These are phyloP conservation scores for Xylaria sp. DNA, from an alignment of 2,329 filamentous ascomycete species.

Conservation along the genomic window DNA sequence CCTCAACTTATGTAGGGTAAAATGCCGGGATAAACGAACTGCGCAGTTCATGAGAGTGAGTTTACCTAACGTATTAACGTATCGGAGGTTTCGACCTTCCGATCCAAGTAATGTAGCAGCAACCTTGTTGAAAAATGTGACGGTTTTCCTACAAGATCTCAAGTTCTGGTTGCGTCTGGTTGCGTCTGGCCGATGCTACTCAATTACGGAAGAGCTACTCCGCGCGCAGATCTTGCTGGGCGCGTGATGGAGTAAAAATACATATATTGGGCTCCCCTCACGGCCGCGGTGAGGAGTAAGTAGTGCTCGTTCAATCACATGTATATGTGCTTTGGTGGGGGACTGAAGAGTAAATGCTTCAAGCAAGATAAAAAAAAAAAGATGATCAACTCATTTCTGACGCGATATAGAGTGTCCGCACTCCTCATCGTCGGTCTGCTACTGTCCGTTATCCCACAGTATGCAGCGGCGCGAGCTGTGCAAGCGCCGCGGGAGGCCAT, in stretches of 20 bases:
- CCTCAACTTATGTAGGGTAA: constrained; percentile 17
- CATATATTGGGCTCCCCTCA: constrained; percentile 13
- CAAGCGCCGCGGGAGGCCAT: not conserved
- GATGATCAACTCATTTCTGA: constrained; percentile 13
- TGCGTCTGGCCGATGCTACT: not conserved
- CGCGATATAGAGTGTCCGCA: constrained; percentile 7
- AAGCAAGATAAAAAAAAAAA: constrained; percentile 12
- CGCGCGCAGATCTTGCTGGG: not conserved
- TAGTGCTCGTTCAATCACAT: not conserved
- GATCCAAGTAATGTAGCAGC: not conserved
- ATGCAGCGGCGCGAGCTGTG: constrained; percentile 14
- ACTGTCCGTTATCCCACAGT: constrained; percentile 8
- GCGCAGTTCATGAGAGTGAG: not conserved
- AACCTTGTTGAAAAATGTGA: not conserved
- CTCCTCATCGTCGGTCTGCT: constrained; percentile 18
- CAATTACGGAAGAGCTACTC: not conserved
- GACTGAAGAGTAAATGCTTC: not conserved
- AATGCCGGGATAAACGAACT: constrained; percentile 24
- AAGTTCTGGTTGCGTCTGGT: too few species aligned
- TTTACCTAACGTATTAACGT: too few species aligned
- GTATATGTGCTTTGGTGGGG: not conserved
- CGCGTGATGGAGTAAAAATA: not conserved
- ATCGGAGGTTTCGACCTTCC: too few species aligned
- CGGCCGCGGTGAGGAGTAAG: constrained; percentile 1
- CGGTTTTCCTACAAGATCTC: not conserved